Conservation (phyloP, 2,329 filamentous ascomycete species). For the Chrysoporthe deuterocubensis region DNA sequence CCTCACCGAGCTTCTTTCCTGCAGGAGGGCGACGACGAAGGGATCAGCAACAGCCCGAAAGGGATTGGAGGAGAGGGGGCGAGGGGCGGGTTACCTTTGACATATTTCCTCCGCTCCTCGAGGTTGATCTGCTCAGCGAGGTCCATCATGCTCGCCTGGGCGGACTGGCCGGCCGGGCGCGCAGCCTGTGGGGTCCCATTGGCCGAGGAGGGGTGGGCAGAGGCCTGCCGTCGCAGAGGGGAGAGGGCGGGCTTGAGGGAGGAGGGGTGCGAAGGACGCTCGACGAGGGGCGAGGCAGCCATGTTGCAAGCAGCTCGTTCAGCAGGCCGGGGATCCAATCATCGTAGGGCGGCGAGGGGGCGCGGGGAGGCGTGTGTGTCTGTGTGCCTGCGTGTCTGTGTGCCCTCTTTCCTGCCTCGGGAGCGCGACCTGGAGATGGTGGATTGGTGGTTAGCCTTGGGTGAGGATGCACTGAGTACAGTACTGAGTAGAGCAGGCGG, state of each 20-base stretch:
- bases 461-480: background rate
- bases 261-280: slow-evolving; percentile 31
- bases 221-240: slow-evolving; percentile 36
- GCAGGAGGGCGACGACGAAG: slow-evolving; percentile 2
- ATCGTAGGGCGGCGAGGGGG: background rate
- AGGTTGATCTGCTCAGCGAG: slow-evolving; percentile 83
- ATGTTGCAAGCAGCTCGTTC: slow-evolving; percentile 36
- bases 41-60: background rate
- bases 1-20: slow-evolving; percentile 92
- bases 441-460: too few relatives aligned
- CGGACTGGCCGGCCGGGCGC: slow-evolving; percentile 25
- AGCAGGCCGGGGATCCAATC: background rate
- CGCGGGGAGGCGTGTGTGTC: background rate
- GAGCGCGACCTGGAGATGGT: background rate
- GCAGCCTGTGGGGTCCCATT: slow-evolving; percentile 34
- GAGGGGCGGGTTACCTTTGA: slow-evolving; percentile 67
- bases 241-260: slow-evolving; percentile 29
- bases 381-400: background rate
- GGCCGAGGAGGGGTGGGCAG: slow-evolving; percentile 35
- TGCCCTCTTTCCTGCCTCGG: background rate
- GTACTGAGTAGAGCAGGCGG: background rate
- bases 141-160: slow-evolving; percentile 50
- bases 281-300: slow-evolving; percentile 53
- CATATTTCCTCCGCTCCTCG: slow-evolving; percentile 83
- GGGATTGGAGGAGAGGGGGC: too few relatives aligned